These are phyloP conservation scores for Blastobotrys illinoisensis DNA, from an alignment of 1,139 yeast species.

Conservation along the genomic window DNA sequence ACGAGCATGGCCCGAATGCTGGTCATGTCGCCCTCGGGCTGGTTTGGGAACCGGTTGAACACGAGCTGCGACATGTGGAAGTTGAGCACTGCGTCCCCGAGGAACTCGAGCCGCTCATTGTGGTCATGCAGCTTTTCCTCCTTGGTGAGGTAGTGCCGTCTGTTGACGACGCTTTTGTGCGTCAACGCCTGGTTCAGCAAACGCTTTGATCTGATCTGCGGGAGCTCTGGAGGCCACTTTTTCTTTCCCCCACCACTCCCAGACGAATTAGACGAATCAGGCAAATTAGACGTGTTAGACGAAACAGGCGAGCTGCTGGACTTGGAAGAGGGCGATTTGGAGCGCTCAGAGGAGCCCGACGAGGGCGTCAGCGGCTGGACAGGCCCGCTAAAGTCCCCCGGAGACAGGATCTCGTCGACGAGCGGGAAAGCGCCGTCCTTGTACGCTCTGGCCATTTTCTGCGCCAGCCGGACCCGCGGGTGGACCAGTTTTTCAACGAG, in stretches of 20 bases:
- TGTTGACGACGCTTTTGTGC: conserved; percentile 69
- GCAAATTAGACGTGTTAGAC: background rate
- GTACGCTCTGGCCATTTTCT: conserved; percentile 52
- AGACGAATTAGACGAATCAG: background rate
- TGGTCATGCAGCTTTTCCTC: conserved; percentile 58
- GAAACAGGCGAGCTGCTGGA: background rate
- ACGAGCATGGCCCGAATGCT: conserved; percentile 65
- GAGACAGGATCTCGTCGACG: conserved; percentile 36
- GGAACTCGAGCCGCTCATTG: conserved; percentile 86
- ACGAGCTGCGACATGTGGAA: conserved; percentile 64
- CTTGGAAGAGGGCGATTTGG: background rate
- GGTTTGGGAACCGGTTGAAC: conserved; percentile 59
- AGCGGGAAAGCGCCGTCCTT: conserved; percentile 43
- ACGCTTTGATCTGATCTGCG: conserved; percentile 54
- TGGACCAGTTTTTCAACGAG: conserved; percentile 38
- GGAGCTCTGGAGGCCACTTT: conserved; percentile 60
- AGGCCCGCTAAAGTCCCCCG: background rate
- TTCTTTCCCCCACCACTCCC: background rate
- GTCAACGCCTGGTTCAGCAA: conserved; percentile 70
- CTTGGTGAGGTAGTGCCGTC: conserved; percentile 48
- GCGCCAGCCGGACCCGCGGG: conserved; percentile 55
- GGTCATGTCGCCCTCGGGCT: conserved; percentile 79
- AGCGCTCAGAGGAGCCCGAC: background rate
- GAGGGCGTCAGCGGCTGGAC: too few species aligned
- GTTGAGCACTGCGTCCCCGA: conserved; percentile 87